These are phyloP conservation scores for Volvox reticuliferus DNA, from an alignment of 139 green algal species.

Conservation along the genomic window DNA sequence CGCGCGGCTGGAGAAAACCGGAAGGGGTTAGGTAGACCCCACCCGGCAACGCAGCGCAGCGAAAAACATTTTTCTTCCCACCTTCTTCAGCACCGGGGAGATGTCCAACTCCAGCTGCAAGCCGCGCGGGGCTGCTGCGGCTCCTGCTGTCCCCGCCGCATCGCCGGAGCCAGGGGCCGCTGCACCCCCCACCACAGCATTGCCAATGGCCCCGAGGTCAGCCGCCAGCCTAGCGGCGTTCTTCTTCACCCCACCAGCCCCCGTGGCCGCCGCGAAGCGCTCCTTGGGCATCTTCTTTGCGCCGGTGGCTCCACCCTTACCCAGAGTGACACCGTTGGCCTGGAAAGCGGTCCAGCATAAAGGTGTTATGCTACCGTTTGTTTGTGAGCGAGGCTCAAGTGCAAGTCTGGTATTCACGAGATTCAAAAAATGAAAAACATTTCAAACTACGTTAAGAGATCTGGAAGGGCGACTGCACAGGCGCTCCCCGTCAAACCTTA, in stretches of 20 bases:
- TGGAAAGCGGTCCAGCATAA: neutral
- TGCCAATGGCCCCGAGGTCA: slow-evolving; percentile 28
- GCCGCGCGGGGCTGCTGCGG: neutral
- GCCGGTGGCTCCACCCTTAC: neutral
- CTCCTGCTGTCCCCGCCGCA: neutral
- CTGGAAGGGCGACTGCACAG: too few species aligned
- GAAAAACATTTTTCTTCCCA: neutral
- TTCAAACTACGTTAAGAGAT: too few species aligned
- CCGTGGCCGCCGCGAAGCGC: slow-evolving; percentile 17
- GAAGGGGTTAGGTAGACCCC: too few species aligned
- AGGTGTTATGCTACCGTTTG: too few species aligned
- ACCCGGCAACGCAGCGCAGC: too few species aligned
- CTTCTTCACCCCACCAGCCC: neutral
- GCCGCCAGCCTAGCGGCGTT: slow-evolving; percentile 16
- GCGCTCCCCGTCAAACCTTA: too few species aligned
- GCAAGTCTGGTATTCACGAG: too few species aligned
- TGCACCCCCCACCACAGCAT: slow-evolving; percentile 7
- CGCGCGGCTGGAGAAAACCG: too few species aligned
- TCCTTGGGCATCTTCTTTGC: slow-evolving; percentile 37
- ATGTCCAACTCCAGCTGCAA: slow-evolving; percentile 76
- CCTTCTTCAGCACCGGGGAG: slow-evolving; percentile 74
- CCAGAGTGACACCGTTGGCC: neutral
- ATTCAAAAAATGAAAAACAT: too few species aligned
- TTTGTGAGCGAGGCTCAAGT: too few species aligned
- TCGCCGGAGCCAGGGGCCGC: neutral